Evolutionary conservation across 139 green algal species (phyloP), one percentile per base, ranked within the genome.

Genomic region (Nannochloris sp.): DNA sequence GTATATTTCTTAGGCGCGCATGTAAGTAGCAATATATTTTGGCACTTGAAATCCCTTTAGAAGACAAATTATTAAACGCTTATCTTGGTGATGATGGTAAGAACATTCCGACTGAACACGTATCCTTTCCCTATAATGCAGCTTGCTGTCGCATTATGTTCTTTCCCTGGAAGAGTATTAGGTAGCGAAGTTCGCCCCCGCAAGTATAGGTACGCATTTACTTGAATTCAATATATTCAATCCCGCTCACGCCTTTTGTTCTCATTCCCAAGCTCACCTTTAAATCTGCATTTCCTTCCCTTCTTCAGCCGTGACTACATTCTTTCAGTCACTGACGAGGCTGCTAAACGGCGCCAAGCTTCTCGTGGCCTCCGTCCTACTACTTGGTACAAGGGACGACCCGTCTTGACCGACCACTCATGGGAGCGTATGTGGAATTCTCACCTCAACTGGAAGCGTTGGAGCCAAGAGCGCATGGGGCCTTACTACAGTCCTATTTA

Each of bases 401-500:
- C 57, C 10, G 32, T 3, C 78, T 7, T 61, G 2, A 70, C 67
- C 2, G 86, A 72, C 30, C 71, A 90, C 69, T 83, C 70, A 54
- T 91, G 84, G 84, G 83, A 89, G 73, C 76, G 83, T 32, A 92
- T 87, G 86, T 91, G 84, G 75, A 80, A 77, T 76, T 70, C 80
- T 65, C 82, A 92, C 67, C 67, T 92, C 65, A 80, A 89, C 77
- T 87, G 83, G 79, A 91, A 91, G 76, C 68, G 84, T 62, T 91
- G 85, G 84, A 85, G 77, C 35, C 74, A 87, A 30, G 78, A 87
- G 8, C 68, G 84, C 33, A 84, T 76, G 32, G 84, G 79, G 2
- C 67, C 67, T 12, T 74, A 68, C 32, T 61, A 68, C 29, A 58
- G 56, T 34, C 58, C 67, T 25, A 46, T 66, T 3, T 74, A 61